These are phyloP conservation scores for Platanus orientalis DNA, from an alignment of 164 flowering plant species.

Conservation along the genomic window DNA sequence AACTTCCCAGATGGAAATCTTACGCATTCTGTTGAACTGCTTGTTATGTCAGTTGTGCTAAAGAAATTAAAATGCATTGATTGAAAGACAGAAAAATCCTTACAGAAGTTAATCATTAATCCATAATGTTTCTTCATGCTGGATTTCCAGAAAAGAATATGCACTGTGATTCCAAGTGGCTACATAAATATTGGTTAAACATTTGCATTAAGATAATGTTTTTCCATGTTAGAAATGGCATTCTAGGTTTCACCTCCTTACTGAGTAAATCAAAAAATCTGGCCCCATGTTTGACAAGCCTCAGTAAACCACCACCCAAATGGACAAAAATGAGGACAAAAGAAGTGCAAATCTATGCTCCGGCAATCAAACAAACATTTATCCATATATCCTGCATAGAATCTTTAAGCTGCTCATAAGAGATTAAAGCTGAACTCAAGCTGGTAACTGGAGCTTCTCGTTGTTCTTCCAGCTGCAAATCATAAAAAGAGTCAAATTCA, in stretches of 20 bases:
- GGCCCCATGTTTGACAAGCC: background rate
- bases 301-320: too few relatives aligned
- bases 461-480: slow-evolving; percentile 79
- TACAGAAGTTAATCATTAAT: background rate
- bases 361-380: slow-evolving; percentile 1
- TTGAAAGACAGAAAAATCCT: too few relatives aligned
- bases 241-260: background rate
- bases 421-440: slow-evolving; percentile 27
- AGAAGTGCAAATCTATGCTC: slow-evolving; percentile 1
- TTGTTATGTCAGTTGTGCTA: too few relatives aligned
- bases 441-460: slow-evolving; percentile 68
- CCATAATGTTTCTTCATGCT: background rate
- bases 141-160: background rate
- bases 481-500: background rate
- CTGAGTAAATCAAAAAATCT: background rate
- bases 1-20: too few relatives aligned
- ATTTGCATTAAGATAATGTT: background rate
- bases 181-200: background rate
- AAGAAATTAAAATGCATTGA: too few relatives aligned
- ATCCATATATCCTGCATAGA: background rate
- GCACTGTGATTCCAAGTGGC: background rate
- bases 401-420: slow-evolving; percentile 1
- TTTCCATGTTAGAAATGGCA: background rate
- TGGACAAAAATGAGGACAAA: background rate
- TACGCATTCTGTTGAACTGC: too few relatives aligned